These are phyloP conservation scores for Sclerotinia minor DNA, from an alignment of 2,329 filamentous ascomycete genomes.

Conservation along the genomic window DNA sequence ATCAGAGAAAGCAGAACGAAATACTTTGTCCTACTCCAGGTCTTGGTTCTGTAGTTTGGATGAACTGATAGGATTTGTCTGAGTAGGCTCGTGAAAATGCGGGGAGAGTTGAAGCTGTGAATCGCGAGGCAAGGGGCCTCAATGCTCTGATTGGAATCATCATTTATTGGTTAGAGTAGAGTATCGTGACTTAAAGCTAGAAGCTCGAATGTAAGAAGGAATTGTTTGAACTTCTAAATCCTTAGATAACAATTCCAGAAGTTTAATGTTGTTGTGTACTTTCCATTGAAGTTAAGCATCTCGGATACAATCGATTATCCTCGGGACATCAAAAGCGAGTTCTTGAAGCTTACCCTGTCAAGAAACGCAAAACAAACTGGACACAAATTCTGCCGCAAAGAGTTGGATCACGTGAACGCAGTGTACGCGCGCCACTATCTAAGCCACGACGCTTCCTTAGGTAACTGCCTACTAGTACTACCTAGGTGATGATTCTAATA, in stretches of 20 bases:
- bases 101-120: slow-evolving; percentile 37
- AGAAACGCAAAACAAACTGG: background rate
- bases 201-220: background rate
- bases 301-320: slow-evolving; percentile 15
- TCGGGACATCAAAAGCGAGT: slow-evolving; percentile 2
- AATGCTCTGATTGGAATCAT: slow-evolving; percentile 39
- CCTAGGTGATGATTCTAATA: background rate
- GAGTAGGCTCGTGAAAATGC: slow-evolving; percentile 39
- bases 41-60: slow-evolving; percentile 78
- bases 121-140: slow-evolving; percentile 40
- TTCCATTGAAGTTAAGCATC: background rate
- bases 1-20: background rate
- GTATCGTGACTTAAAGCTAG: background rate
- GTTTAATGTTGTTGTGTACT: background rate
- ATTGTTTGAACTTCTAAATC: background rate
- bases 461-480: too few relatives aligned
- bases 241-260: background rate
- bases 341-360: background rate
- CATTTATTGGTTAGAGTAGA: slow-evolving; percentile 16
- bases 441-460: slow-evolving; percentile 12
- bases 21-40: slow-evolving; percentile 88
- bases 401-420: background rate
- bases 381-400: background rate
- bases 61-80: slow-evolving; percentile 66
- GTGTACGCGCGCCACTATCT: background rate